Base-by-base conservation (phyloP, 768 basidiomycete genomes). In the Xerocomus brunneocitrinus region DNA sequence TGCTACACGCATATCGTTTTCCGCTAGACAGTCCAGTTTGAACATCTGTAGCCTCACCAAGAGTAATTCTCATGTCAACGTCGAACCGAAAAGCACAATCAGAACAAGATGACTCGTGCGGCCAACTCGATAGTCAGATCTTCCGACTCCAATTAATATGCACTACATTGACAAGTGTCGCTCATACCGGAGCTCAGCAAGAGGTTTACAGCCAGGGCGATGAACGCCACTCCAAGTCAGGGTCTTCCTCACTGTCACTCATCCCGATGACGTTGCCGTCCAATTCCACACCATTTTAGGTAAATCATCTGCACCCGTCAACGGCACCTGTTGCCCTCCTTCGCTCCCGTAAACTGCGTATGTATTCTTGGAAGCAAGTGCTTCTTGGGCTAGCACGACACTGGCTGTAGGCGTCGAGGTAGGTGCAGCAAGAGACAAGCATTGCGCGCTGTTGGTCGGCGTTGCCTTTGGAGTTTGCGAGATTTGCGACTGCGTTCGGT, bases 401-500 rank as follows among this genome's bases (percentile, higher is more conserved):
- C 7, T 59, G 7, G 55, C 57, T 1, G 53, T 52, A 30, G 65
- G 69, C 5, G 67, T 70, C 10, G 69, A 60, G n/a, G 65, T 69
- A 4, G 67, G 67, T 12, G 47, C 16, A 12, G 40, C 54, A 19
- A 71, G 52, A 32, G 62, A 56, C 45, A 69, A 49, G 24, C 65
- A 69, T 25, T 65, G 61, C 0, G 54, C 60, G 27, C 59, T 62
- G 24, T 61, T 58, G 8, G 64, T 65, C 0, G 67, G 67, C 2
- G 64, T 70, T 12, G 67, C 47, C 38, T 39, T 52, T 4, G 68
- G 67, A 13, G 31, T 67, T 41, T 69, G 69, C n/a, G 58, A 58
- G n/a, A 69, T 63, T 35, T 70, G 65, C 5, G 56, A 31, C 3
- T 52, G 56, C 12, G 67, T 68, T 35, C 67, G 58, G 31, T 67